Evolutionary conservation across 2,329 filamentous ascomycete genomes (phyloP).

Genomic region (Verticillium alfalfae): DNA sequence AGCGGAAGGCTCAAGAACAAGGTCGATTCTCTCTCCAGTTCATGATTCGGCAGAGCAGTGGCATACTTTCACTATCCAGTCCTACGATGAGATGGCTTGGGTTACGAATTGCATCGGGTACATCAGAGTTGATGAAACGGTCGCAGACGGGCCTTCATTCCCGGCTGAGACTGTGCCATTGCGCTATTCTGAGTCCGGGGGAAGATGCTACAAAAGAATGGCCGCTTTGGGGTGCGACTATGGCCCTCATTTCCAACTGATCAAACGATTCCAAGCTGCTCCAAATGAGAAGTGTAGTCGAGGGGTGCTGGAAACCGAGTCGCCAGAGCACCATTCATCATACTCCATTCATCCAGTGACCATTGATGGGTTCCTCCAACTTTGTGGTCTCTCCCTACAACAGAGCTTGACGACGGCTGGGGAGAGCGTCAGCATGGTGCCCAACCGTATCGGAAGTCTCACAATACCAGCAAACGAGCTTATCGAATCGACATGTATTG

Average conservation of each 20-base stretch:
- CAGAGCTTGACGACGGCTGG: neutral
- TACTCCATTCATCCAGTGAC: slow-evolving; percentile 2
- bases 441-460: neutral
- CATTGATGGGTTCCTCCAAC: neutral
- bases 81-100: neutral
- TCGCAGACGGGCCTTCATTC: no score
- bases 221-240: neutral
- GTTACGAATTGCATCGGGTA: slow-evolving; percentile 2
- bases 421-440: neutral
- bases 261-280: neutral
- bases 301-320: neutral
- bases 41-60: neutral
- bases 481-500: neutral
- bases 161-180: no score
- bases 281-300: neutral
- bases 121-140: neutral
- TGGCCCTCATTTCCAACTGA: slow-evolving; percentile 2
- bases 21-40: neutral
- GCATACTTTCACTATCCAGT: slow-evolving; percentile 3
- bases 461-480: neutral
- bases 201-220: neutral
- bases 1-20: neutral
- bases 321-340: neutral
- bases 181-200: neutral
- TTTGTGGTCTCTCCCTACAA: neutral